These are phyloP conservation scores for Pleurostoma richardsiae DNA, from an alignment of 2,329 filamentous ascomycete genomes.

Conservation along the genomic window DNA sequence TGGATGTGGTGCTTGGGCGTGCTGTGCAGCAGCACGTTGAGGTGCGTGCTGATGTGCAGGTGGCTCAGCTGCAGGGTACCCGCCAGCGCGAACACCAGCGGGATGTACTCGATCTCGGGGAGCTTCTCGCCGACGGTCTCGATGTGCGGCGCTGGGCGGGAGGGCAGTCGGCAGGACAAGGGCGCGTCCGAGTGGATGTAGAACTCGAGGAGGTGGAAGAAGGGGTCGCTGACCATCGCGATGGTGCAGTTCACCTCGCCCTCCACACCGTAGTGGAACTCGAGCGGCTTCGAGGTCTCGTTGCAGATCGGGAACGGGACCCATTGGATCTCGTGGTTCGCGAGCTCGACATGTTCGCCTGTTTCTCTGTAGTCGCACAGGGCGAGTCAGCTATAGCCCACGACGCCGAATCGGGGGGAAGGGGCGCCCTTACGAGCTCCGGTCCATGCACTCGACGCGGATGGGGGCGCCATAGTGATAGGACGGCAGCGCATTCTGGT, in stretches of 20 bases:
- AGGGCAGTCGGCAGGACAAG: constrained; percentile 82
- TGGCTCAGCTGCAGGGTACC: constrained; percentile 86
- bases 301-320: constrained; percentile 87
- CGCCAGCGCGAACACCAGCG: constrained; percentile 81
- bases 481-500: constrained; percentile 46
- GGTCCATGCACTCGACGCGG: constrained; percentile 67
- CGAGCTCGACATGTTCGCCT: constrained; percentile 82
- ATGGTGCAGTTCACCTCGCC: constrained; percentile 81
- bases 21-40: constrained; percentile 83
- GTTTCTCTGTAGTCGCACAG: constrained; percentile 57
- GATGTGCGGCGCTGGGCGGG: constrained; percentile 59
- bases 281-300: constrained; percentile 77
- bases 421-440: constrained; percentile 55
- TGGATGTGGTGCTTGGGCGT: constrained; percentile 57
- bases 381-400: neutral
- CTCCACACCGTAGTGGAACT: constrained; percentile 82
- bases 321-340: constrained; percentile 80
- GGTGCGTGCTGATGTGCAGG: constrained; percentile 81
- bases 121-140: constrained; percentile 48
- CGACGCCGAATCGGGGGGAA: neutral
- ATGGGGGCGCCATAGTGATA: constrained; percentile 65
- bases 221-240: constrained; percentile 67
- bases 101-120: constrained; percentile 61
- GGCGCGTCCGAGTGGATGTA: constrained; percentile 97
- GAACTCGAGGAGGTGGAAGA: constrained; percentile 91